Base-by-base conservation (phyloP, 2,329 filamentous ascomycete genomes). In the Fusarium euwallaceae region DNA sequence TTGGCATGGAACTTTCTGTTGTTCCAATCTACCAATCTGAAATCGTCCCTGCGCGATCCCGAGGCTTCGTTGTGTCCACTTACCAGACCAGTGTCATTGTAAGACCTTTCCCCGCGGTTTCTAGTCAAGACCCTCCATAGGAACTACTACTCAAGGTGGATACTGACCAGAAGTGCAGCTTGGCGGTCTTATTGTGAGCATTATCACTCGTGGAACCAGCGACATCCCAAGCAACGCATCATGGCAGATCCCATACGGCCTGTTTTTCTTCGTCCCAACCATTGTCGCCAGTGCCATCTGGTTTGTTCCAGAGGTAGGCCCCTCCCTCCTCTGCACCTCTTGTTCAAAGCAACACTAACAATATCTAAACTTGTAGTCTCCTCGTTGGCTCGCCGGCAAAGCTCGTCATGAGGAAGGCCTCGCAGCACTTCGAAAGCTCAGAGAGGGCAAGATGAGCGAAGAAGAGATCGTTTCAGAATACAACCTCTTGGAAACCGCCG, bases 1-100 rank as follows among this genome's bases (percentile, higher is more conserved):
- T 84, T 27, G 83, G 82, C 27, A 84, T 84, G 79, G 83, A 84
- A 71, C 76, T 84, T 8, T 76, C 82, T 2, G 76, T 80, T 7
- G 80, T 83, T 3, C 83, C 83, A 1, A 73, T 80, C 4, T 79
- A 77, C 53, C 80, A 82, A 61, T 79, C 81, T 10, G 81, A 83
- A 68, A 78, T 82, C 48, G 76, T 79, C 1, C 81, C 81, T 1
- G 69, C 70, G 0, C 55, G 65, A 7, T 70, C 78, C 17, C 76
- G 82, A 22, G 81, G 81, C 6, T 67, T 82, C 17, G 75, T 78
- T 8, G 81, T 82, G 6, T 58, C 39, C 12, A 66, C 64, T 7
- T 66, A 66, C 29, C 64, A 66, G 34, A 32, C 61, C 7, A 64
- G 53, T 48, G 45, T 64, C 32, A 56, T 36, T 14, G 67, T 81